These are phyloP conservation scores for Venturia carpophila DNA, from an alignment of 2,329 filamentous ascomycete species.

Conservation along the genomic window DNA sequence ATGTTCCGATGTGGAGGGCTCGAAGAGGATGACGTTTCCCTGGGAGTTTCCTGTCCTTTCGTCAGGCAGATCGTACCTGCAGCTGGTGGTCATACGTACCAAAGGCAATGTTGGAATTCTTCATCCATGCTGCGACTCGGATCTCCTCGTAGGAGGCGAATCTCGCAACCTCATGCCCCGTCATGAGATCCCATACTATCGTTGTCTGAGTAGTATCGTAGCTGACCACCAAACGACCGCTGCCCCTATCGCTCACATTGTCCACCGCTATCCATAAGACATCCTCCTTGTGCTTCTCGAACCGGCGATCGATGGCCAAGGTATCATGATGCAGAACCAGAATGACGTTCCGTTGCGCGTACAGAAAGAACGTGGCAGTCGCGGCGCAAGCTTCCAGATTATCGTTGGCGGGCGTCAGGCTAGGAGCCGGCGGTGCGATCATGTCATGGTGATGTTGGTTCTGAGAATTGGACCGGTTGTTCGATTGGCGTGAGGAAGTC, in stretches of 20 bases:
- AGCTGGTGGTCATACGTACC: conserved; percentile 49
- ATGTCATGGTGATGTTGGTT: conserved; percentile 13
- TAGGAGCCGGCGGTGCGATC: conserved; percentile 25
- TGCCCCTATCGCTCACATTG: conserved; percentile 79
- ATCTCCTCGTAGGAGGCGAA: conserved; percentile 88
- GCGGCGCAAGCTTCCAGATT: conserved; percentile 82
- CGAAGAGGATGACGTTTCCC: conserved; percentile 89
- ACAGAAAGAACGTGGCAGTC: conserved; percentile 84
- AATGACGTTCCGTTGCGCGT: conserved; percentile 72
- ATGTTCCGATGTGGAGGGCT: conserved; percentile 87
- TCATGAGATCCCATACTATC: conserved; percentile 94
- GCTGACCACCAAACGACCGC: conserved; percentile 80
- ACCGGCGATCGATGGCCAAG: conserved; percentile 77
- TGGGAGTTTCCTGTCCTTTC: conserved; percentile 67
- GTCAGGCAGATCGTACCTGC: conserved; percentile 20
- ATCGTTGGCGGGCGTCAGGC: conserved; percentile 38
- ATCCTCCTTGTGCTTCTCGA: conserved; percentile 74
- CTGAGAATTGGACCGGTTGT: conserved; percentile 6
- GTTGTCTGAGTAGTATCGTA: conserved; percentile 87
- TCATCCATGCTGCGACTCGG: conserved; percentile 86
- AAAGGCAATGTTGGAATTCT: conserved; percentile 93
- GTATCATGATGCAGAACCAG: conserved; percentile 90
- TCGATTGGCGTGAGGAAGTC: conserved; percentile 13
- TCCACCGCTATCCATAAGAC: conserved; percentile 81
- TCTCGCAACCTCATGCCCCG: conserved; percentile 81